Base-by-base conservation (phyloP, 192 early-diverging fungal species). In the Gigaspora rosea region DNA sequence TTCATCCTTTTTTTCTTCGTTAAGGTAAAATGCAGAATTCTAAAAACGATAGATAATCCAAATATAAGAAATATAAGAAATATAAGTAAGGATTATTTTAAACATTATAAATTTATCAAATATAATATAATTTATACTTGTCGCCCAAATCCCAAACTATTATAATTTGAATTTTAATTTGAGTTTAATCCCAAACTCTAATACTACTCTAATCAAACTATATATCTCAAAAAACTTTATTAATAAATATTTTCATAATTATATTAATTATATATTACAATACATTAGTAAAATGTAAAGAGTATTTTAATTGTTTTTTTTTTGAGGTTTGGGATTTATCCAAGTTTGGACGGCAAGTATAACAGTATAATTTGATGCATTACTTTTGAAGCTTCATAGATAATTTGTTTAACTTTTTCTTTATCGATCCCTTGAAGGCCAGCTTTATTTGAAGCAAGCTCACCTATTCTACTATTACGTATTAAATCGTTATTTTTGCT, bases 331-430 rank as follows among this genome's bases (percentile, higher is more conserved):
- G 27, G 27, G 27, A 27, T 27, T 27, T 27, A 27, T 27, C 27
- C 27, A 27, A 27, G 27, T 27, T 27, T 27, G 27, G 27, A 27
- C 27, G 27, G 27, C 27, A 27, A 27, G 27, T 27, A 27, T 27
- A 27, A 27, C 27, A 27, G 27, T 27, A 27, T 27, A 27, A 27
- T 27, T 0, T 27, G 27, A 41, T 41, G 2, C 41, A 57, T 35
- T 75, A 89, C 88, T 74, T 91, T 90, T 10, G 90, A 89, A 11
- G 81, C 79, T 56, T 91, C 90, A 62, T 88, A 88, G 47, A 91
- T 87, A 57, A 90, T 81, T 47, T 79, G 59, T 73, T 88, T 82
- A n/a, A 91, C 81, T 75, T 83, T 82, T 8, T 85, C 80, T 57
- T 84, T 86, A 74, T 87, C 81, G 2, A 86, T 71, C 20, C 54